Percentiles rank a stretch among this genome's conserved stretches.
Evolutionary conservation across 768 basidiomycete species (phyloP).

Genomic region (Russula sp.): DNA sequence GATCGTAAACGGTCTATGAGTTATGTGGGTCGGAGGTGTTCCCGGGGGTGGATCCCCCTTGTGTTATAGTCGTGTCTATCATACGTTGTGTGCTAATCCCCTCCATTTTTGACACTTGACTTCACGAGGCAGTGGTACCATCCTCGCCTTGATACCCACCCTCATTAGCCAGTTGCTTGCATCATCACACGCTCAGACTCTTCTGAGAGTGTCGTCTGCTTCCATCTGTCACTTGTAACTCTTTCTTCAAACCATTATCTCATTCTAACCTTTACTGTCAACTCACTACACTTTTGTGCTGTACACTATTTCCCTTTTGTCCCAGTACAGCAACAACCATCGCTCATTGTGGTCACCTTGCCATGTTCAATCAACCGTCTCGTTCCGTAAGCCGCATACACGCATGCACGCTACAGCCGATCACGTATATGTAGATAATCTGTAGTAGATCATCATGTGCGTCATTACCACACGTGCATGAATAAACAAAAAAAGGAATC

Average conservation of each 20-base stretch:
- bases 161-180: not conserved
- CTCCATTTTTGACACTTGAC: not conserved
- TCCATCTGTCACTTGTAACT: conserved; percentile 8
- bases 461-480: too few species aligned
- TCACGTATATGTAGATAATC: too few species aligned
- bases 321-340: too few species aligned
- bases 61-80: not conserved
- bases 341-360: too few species aligned
- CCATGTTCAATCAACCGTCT: too few species aligned
- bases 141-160: conserved; percentile 10
- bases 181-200: not conserved
- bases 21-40: not conserved
- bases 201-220: not conserved
- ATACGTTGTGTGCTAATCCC: conserved; percentile 10
- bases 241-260: too few species aligned
- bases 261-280: too few species aligned
- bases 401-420: too few species aligned
- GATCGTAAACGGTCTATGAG: conserved; percentile 36
- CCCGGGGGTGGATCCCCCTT: not conserved
- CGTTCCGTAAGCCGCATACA: too few species aligned
- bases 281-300: not conserved
- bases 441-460: too few species aligned
- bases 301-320: too few species aligned
- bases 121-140: not conserved
- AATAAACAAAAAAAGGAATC: too few species aligned